Conservation (phyloP, 495 filamentous ascomycete genomes). For the Oidiodendron maius region DNA sequence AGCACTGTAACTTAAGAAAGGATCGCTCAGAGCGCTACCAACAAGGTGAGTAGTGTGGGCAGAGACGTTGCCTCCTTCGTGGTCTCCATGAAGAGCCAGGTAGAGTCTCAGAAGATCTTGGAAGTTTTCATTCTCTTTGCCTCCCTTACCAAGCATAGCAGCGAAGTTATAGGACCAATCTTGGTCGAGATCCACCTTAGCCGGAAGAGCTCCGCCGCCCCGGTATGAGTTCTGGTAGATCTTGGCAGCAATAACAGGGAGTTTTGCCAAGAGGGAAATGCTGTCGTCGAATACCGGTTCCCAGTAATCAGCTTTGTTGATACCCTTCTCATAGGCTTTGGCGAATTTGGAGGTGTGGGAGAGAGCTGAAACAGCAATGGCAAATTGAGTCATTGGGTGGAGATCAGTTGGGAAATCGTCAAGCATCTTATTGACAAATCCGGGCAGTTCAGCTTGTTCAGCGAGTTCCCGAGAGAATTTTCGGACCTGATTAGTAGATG, state of each 20-base stretch:
- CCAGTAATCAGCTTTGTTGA: conserved; percentile 96
- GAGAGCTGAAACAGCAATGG: conserved; percentile 86
- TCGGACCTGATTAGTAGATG: conserved; percentile 74
- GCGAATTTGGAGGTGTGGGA: conserved; percentile 92
- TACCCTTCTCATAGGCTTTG: conserved; percentile 81
- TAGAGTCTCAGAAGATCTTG: conserved; percentile 91
- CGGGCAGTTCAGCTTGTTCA: conserved; percentile 77
- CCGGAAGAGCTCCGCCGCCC: conserved; percentile 69
- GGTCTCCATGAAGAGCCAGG: conserved; percentile 93
- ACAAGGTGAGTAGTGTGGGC: conserved; percentile 97
- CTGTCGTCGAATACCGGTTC: conserved; percentile 96
- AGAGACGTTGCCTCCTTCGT: conserved; percentile 97
- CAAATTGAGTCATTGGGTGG: conserved; percentile 97
- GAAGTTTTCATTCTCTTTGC: conserved; percentile 82
- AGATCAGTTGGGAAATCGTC: conserved; percentile 82
- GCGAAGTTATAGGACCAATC: conserved; percentile 99
- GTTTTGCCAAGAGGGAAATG: conserved; percentile 90
- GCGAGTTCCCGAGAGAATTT: conserved; percentile 79
- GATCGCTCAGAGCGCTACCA: conserved; percentile 90
- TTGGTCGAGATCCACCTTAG: conserved; percentile 71
- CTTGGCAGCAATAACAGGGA: conserved; percentile 92
- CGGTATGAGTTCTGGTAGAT: conserved; percentile 89
- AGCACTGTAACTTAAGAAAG: conserved; percentile 92
- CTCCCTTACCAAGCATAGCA: conserved; percentile 88
- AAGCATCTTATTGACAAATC: conserved; percentile 80